Conservation (phyloP, 768 basidiomycete species). For the Amanita rubescens region DNA sequence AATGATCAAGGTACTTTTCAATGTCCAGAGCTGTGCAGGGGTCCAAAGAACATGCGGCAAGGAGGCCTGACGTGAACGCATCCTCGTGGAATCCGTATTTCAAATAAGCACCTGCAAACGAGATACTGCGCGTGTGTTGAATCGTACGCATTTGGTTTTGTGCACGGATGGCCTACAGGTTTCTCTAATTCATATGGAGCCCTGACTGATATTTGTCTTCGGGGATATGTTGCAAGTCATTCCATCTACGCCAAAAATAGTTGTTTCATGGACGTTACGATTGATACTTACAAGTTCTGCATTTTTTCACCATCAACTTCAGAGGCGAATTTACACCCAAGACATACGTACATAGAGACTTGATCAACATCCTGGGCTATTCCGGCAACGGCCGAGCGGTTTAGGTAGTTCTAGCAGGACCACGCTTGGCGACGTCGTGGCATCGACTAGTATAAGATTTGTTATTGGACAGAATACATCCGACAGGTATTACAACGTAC, state of each 20-base stretch:
- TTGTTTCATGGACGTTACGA: too few species aligned
- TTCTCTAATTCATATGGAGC: too few species aligned
- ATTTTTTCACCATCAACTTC: too few species aligned
- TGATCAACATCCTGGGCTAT: neutral
- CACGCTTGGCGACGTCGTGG: too few species aligned
- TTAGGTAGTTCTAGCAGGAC: too few species aligned
- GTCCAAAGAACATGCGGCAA: neutral
- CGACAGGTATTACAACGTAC: neutral
- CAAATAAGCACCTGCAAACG: slow-evolving; percentile 66
- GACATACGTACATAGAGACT: neutral
- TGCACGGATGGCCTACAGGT: slow-evolving; percentile 11
- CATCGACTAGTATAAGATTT: too few species aligned
- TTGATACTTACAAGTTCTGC: neutral
- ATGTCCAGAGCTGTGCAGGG: neutral
- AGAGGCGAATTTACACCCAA: too few species aligned
- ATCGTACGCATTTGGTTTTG: slow-evolving; percentile 31
- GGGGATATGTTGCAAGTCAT: slow-evolving; percentile 63
- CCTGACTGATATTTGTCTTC: too few species aligned
- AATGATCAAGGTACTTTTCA: neutral
- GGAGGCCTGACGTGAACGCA: slow-evolving; percentile 49
- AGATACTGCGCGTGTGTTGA: slow-evolving; percentile 55
- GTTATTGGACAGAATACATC: too few species aligned
- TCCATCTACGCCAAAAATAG: slow-evolving; percentile 52
- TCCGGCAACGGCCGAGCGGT: too few species aligned
- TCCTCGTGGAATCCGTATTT: slow-evolving; percentile 83